Percentiles rank a stretch among this genome's conserved stretches.
phyloP scores from a whole-genome alignment of 345 rosid species.

The Populus euphratica region DNA sequence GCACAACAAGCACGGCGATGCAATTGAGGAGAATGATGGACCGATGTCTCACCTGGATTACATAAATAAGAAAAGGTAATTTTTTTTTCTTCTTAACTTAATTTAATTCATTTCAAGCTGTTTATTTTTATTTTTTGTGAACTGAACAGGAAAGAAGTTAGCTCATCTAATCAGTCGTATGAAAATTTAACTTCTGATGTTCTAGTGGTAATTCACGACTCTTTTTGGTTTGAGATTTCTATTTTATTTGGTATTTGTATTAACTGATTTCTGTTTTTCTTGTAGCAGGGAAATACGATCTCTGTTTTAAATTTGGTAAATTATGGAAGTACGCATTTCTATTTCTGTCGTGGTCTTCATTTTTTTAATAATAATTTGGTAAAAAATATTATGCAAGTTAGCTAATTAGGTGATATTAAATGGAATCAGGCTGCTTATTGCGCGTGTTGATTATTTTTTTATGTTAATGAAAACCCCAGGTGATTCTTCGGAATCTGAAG shows the following conservation, averaged over 20 bases:
- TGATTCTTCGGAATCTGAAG: conserved; percentile 41
- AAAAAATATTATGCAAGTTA: not conserved
- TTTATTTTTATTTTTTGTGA: not conserved
- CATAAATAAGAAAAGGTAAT: conserved; percentile 45
- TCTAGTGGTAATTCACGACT: conserved; percentile 36
- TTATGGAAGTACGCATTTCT: conserved; percentile 46
- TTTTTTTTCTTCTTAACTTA: conserved; percentile 1
- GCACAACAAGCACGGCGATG: conserved; percentile 9
- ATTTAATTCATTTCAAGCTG: not conserved
- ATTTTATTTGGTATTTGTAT: not conserved
- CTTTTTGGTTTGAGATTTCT: not conserved
- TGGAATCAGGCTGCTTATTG: not conserved
- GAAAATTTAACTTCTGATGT: conserved; percentile 42
- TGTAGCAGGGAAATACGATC: conserved; percentile 35
- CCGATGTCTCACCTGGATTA: conserved; percentile 68
- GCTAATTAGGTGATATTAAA: not conserved
- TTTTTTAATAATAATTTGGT: not conserved
- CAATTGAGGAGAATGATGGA: conserved; percentile 31
- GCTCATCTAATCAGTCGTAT: conserved; percentile 27
- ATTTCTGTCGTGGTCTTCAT: not conserved
- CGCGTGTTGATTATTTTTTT: not conserved
- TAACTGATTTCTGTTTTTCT: not conserved
- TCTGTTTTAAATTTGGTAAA: conserved; percentile 40
- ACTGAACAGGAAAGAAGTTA: conserved; percentile 51
- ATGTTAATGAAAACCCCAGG: conserved; percentile 34